Evolutionary conservation across 1,139 yeast genomes (phyloP).

Genomic region (Scheffersomyces illinoinensis): DNA sequence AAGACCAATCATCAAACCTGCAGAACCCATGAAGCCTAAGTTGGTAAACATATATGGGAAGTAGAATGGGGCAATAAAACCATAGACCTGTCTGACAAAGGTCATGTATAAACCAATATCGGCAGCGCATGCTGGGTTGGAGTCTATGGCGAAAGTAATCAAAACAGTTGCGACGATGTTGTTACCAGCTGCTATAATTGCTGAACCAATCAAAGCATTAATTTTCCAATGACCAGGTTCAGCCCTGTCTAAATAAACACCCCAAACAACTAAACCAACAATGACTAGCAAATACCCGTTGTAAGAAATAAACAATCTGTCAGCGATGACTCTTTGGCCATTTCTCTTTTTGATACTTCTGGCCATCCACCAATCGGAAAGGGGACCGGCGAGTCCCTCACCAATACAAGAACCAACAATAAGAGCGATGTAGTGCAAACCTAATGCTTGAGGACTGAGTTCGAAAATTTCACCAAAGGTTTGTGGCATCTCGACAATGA

Average conservation of each 20-base stretch:
- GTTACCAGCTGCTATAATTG: constrained; percentile 25
- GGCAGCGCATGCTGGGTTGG: constrained; percentile 13
- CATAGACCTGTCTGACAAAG: constrained; percentile 17
- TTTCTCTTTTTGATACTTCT: constrained; percentile 10
- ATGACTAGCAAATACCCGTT: constrained; percentile 20
- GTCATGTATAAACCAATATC: constrained; percentile 18
- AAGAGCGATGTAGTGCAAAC: constrained; percentile 23
- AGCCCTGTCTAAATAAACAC: constrained; percentile 20
- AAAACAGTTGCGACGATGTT: constrained; percentile 23
- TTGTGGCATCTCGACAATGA: constrained; percentile 26
- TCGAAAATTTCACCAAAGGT: constrained; percentile 19
- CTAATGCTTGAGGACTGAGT: constrained; percentile 20
- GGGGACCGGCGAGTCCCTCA: constrained; percentile 23
- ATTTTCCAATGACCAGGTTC: constrained; percentile 21
- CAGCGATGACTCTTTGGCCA: constrained; percentile 16
- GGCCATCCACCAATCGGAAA: constrained; percentile 27
- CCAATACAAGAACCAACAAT: constrained; percentile 25
- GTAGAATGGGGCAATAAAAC: constrained; percentile 27
- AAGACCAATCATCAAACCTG: constrained; percentile 15
- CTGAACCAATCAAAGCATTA: constrained; percentile 25
- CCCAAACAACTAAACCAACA: constrained; percentile 25
- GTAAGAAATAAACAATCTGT: constrained; percentile 22
- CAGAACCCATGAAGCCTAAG: constrained; percentile 13
- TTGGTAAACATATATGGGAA: constrained; percentile 24
- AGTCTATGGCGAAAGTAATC: constrained; percentile 20